Evolutionary conservation across 2,329 filamentous ascomycete genomes (phyloP), one percentile per base, ranked within the genome.

Genomic region (Dactylellina cionopaga): DNA sequence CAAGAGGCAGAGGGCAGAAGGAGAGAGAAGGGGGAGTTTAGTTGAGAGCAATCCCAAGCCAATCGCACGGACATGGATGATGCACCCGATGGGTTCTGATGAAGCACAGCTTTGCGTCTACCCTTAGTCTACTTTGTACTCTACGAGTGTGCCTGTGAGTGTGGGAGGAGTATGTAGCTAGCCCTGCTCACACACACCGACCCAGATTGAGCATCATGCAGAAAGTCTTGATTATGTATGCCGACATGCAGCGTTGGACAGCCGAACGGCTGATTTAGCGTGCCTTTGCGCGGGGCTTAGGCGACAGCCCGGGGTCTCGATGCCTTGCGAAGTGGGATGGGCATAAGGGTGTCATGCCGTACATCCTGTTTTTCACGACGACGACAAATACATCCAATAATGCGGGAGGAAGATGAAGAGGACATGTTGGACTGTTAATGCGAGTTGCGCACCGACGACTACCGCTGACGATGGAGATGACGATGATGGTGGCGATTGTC

Each of bases 211-310:
- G 49, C 22, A 33, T 49, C 31, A 7, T 65, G 60, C 60, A 65
- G 60, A 52, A 17, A 31, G 39, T 35, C 29, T 37, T 51, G 41
- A 71, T 51, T 55, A 49, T 71, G 49, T 31, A 51, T 37, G 35
- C 58, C 41, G 46, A 58, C 43, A 71, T 71, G 58, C 52, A 56
- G 44, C 33, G 56, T 51, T 22, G 56, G 49, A 56, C 59, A 59
- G 46, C 68, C 51, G 68, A 65, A 65, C 59, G 68, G 59, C 59
- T 47, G 68, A 64, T 59, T n/a, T 72, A 65, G 68, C 54, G 68
- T 72, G 59, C 46, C 58, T 59, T 64, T 68, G 59, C 68, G 59
- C 68, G 59, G 52, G 68, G 68, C 68, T 65, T 72, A 62, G 65
- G 65, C 65, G 65, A 71, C 46, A 54, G 46, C 15, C 55, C 31